Percentiles rank a stretch among this genome's conserved stretches.
Conservation (phyloP, 2,329 filamentous ascomycete species). For the Pyrenochaeta sp. region DNA sequence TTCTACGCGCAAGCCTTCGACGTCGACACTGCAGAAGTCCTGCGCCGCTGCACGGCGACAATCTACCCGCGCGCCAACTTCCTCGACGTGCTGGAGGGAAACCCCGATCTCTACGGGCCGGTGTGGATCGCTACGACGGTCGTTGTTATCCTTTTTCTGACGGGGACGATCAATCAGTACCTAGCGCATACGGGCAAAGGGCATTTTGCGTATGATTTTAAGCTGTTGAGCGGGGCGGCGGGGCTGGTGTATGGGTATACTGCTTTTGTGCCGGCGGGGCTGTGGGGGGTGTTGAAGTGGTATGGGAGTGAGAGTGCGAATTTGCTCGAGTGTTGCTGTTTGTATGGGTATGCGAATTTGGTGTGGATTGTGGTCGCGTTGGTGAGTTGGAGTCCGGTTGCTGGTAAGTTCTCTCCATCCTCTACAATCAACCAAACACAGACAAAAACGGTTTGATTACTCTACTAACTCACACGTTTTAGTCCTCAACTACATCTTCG, state of each 20-base stretch:
- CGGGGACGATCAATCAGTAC: conserved; percentile 94
- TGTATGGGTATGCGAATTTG: conserved; percentile 96
- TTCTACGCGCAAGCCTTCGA: conserved; percentile 99
- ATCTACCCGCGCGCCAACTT: conserved; percentile 93
- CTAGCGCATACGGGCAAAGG: conserved; percentile 71
- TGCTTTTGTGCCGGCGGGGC: conserved; percentile 75
- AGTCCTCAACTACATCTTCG: conserved; percentile 91
- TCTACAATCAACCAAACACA: not conserved
- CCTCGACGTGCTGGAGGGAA: conserved; percentile 94
- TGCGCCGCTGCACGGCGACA: conserved; percentile 86
- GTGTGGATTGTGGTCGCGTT: conserved; percentile 96
- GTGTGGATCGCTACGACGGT: conserved; percentile 99
- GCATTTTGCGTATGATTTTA: conserved; percentile 91
- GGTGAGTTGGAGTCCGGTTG: conserved; percentile 87
- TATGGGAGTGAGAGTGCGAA: conserved; percentile 95
- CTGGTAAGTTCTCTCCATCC: conserved; percentile 54
- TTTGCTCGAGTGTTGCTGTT: conserved; percentile 90
- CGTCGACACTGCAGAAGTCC: conserved; percentile 90
- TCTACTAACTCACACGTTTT: not conserved
- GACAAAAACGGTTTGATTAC: too few species aligned
- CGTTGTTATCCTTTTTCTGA: conserved; percentile 92
- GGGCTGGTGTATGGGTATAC: conserved; percentile 97
- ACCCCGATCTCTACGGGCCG: conserved; percentile 94
- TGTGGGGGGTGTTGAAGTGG: conserved; percentile 92
- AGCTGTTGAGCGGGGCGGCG: conserved; percentile 84